Base-by-base conservation (phyloP, 1,139 yeast genomes). In the Lodderomyces parapsilosis region DNA sequence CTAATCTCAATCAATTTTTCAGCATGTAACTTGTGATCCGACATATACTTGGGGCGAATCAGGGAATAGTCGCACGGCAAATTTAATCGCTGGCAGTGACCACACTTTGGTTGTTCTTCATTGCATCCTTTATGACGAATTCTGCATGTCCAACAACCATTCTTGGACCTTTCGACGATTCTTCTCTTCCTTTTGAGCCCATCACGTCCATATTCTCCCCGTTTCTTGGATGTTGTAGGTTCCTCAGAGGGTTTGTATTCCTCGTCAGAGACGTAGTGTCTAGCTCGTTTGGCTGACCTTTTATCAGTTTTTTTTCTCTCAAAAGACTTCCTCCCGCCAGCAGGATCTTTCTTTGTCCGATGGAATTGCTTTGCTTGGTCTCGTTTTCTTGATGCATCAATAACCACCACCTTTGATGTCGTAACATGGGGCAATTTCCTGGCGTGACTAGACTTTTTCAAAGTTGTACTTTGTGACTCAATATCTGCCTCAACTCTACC, bases 131-230 rank as follows among this genome's bases (percentile, higher is more conserved):
- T 82, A 54, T 82, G 81, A 39, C 89, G 71, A 19, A 81, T 62
- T 46, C 88, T 58, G 55, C 88, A 82, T 5, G 84, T 82, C 87
- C 87, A 82, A 53, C 88, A 82, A 0, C 88, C 88, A 31, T 65
- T 68, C 49, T 76, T 76, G 1, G 84, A 80, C 13, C 40, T 37
- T 11, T 15, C 19, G 6, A 30, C 15, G 5, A 7, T 5, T n/a
- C 13, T 14, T 30, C 19, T 30, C n/a, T 30, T 30, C 19, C 15
- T 30, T 30, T 11, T 19, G 7, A 15, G n/a, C 3, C 19, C 10
- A 30, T 15, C 19, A 15, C 10, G 10, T 6, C 19, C 19, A 4
- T 2, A 6, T 15, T 30, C 5, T 19, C 14, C 33, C n/a, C 33
- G 33, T 15, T 14, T 30, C 15, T 10, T 30, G n/a, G 33, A 15